phyloP scores from a whole-genome alignment of 2,329 filamentous ascomycete genomes.

The Penicillium sp. region DNA sequence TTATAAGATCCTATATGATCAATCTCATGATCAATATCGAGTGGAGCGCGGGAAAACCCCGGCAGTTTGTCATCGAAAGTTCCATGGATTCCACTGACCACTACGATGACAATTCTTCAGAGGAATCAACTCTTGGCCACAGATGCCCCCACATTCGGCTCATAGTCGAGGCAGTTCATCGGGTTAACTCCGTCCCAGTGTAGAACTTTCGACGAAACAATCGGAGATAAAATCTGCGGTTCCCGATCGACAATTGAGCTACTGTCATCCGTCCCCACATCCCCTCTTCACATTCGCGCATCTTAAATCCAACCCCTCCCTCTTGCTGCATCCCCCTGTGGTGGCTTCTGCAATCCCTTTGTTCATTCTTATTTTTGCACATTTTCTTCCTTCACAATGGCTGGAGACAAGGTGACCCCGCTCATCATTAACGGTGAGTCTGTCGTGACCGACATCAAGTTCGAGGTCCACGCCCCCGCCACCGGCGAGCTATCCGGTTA shows the following conservation, averaged over 20 bases:
- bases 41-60: neutral
- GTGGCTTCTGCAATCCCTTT: neutral
- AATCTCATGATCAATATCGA: no score
- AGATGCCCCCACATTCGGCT: conserved; percentile 14
- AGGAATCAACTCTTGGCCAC: no score
- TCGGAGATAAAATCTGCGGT: conserved; percentile 1
- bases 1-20: no score
- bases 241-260: neutral
- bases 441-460: conserved; percentile 37
- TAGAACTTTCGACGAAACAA: no score
- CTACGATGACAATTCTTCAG: no score
- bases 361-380: neutral
- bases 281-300: neutral
- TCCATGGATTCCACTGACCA: no score
- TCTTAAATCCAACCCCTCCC: conserved; percentile 5
- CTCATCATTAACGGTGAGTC: conserved; percentile 44
- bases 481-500: conserved; percentile 52
- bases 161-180: conserved; percentile 6
- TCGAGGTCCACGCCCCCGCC: conserved; percentile 53
- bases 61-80: neutral
- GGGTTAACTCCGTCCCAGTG: conserved; percentile 5
- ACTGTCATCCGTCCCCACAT: conserved; percentile 1
- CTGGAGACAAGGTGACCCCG: conserved; percentile 27
- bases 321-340: no score
- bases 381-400: conserved; percentile 8